Base-by-base conservation (phyloP, 352 stramenopile species). In the Phytopythium oedochilum region DNA sequence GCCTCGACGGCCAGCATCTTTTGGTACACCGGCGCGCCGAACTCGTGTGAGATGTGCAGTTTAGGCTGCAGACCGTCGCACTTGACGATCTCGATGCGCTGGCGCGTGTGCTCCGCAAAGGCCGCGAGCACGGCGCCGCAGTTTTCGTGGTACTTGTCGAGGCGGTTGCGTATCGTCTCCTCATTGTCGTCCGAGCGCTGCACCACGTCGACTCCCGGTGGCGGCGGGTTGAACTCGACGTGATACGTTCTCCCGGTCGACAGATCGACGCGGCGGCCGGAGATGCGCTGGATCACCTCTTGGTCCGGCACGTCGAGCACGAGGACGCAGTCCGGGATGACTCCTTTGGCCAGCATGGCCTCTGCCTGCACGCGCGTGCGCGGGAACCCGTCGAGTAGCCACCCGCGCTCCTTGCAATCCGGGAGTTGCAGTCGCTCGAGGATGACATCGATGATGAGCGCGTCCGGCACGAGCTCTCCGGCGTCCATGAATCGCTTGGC, bases 271-370 rank as follows among this genome's bases (percentile, higher is more conserved):
- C 95, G 96, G 17, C 96, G 84, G 53, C 96, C 96, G 14, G 92
- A 97, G 69, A 99, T 98, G 32, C 96, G 90, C 59, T 95, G 83
- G 56, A 98, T 83, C 2, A 99, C 83, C 47, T 98, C 88, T 7
- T 91, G 77, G 63, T 99, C 96, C 0, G 94, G 92, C 6, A 98
- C 92, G 51, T 98, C 70, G 20, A 99, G 82, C 47, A 98, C 86
- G 29, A 99, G 61, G 26, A 98, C 94, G 45, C 61, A 71, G 26
- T 98, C 67, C 7, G 92, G 84, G 5, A 79, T 60, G 22, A 97
- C 78, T 23, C 80, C 83, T 31, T 49, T 64, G 55, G 75, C 67
- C 17, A 92, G 53, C 31, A 98, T 75, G 8, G 89, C 84, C 22
- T 92, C 62, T 20, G 91, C 92, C 54, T 98, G 90, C 0, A 66